Evolutionary conservation across 345 rosid species (phyloP), one percentile per base, ranked within the genome.

Genomic region (Noccaea caerulescens): DNA sequence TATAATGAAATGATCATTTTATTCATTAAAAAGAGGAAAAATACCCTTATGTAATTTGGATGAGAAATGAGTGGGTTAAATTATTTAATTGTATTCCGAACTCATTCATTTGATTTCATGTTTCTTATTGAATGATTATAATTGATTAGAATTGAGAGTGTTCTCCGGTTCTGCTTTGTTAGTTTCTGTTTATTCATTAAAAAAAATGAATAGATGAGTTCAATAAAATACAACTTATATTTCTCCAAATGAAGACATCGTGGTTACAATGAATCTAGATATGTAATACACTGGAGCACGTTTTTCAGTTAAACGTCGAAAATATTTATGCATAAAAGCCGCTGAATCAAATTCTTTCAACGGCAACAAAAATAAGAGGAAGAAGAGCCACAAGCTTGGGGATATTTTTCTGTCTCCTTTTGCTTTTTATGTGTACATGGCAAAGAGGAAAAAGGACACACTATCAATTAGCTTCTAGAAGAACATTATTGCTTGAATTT

Each of bases 401-500:
- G n/a, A 27, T 39, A 0, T 44, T 42, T 2, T 13, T 50, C 0
- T 39, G 33, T 32, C 60, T 25, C n/a, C 13, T 39, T 39, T 18
- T 36, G 37, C 23, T 5, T 13, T 37, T 10, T 58, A 12, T 33
- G 12, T 57, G 37, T 56, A 0, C 8, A 0, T 7, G 10, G 8
- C 4, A 9, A 2, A 39, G 1, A 1, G 7, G 25, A 39, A 37
- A 5, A 10, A 8, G 3, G 27, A 11, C 38, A 56, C 57, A 32
- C 10, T 33, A 14, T 58, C 27, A 13, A 20, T 66, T 65, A 13
- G 58, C 78, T 73, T 73, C 78, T 67, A 74, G 77, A 74, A 74
- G 62, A 36, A 20, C 44, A 49, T 46, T 38, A 3, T 1, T 47
- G 18, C 36, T 38, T 57, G 13, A 49, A 58, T 58, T 66, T 14